Base-by-base conservation (phyloP, 2,329 filamentous ascomycete species). In the Paecilomyces formosus region DNA sequence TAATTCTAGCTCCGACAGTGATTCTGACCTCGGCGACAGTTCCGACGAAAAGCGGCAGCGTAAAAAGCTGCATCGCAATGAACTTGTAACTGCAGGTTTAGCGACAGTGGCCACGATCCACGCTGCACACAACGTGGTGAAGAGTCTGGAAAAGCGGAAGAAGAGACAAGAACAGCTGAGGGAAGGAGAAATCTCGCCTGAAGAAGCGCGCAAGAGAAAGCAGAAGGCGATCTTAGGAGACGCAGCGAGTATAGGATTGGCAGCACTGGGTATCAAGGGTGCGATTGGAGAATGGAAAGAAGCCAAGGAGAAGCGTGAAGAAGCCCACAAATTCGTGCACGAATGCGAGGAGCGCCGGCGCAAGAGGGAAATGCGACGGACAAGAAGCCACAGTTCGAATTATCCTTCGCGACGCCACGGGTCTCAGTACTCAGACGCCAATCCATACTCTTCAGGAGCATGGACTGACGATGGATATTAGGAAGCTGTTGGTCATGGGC, bases 71-170 rank as follows among this genome's bases (percentile, higher is more conserved):
- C 80, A 80, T 76, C 82, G 84, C 72, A 87, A 87, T 74, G 83
- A 87, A 78, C 72, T 87, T 67, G 70, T 88, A 62, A 87, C 85
- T 63, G 82, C 85, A 57, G 85, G 86, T 62, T 76, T 88, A 59
- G 86, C 86, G 57, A 85, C 84, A 58, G 81, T 88, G 60, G 86
- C 86, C 39, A 88, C 86, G 28, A 87, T 88, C 62, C 85, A 88
- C 73, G 86, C 86, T 24, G 86, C 84, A 13, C 85, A 88, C 69
- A 82, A 80, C 61, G 78, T 88, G 57, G 85, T 87, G 72, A 78
- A 81, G 62, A 83, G 81, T 66, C 81, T 87, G 76, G 83, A 86
- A 64, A 85, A 85, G 60, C 82, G 85, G 58, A 81, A 88, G 62
- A 80, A 84, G 64, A 79, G 85, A 54, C 79, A 80, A 67, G 79